phyloP scores from a whole-genome alignment of 768 basidiomycete genomes.

The Serendipita vermifera region DNA sequence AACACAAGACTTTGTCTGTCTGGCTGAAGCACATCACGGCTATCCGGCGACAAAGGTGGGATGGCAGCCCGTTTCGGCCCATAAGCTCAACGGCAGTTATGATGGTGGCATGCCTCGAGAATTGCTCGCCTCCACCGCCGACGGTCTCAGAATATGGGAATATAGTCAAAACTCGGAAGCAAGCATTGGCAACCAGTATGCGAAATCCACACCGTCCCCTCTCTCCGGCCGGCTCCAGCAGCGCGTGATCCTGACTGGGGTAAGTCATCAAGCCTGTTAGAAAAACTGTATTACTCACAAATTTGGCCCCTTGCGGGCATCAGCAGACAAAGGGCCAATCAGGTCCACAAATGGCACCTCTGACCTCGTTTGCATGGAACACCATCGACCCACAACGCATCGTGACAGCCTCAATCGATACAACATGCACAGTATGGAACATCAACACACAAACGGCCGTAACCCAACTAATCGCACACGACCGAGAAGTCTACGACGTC shows the following conservation, averaged over 20 bases:
- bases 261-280: conserved; percentile 28
- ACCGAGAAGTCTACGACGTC: conserved; percentile 92
- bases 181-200: neutral
- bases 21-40: conserved; percentile 73
- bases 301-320: neutral
- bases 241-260: conserved; percentile 35
- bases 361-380: conserved; percentile 98
- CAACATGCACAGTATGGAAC: conserved; percentile 98
- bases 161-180: conserved; percentile 47
- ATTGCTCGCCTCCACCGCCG: conserved; percentile 85
- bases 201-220: neutral
- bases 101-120: conserved; percentile 65
- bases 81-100: conserved; percentile 34
- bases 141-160: conserved; percentile 87
- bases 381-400: conserved; percentile 79
- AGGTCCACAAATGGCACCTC: conserved; percentile 69
- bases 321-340: conserved; percentile 86
- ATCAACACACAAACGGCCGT: conserved; percentile 86
- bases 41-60: conserved; percentile 89
- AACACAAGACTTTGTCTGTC: conserved; percentile 63
- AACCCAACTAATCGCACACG: conserved; percentile 95
- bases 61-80: conserved; percentile 75
- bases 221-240: conserved; percentile 5
- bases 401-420: conserved; percentile 96
- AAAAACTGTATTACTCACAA: neutral